phyloP scores from a whole-genome alignment of 2,329 filamentous ascomycete species.

The Penicillium sp. region DNA sequence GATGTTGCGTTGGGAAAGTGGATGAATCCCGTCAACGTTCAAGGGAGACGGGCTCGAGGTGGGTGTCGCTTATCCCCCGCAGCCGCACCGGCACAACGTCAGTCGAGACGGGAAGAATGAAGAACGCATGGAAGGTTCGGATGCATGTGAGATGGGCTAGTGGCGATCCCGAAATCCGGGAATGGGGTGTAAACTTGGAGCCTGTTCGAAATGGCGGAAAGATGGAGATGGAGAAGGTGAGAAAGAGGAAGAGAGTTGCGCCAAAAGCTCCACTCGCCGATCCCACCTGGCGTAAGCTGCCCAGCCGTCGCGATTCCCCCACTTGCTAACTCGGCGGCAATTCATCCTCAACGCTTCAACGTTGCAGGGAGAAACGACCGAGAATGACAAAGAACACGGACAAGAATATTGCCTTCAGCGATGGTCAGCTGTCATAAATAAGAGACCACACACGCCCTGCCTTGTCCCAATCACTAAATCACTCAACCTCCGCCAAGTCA shows the following conservation, averaged over 20 bases:
- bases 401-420: not conserved
- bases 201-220: not conserved
- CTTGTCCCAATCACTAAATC: not conserved
- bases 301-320: constrained; percentile 26
- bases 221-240: not conserved
- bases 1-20: not conserved
- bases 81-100: not conserved
- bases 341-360: not conserved
- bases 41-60: not conserved
- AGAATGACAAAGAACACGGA: not conserved
- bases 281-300: not conserved
- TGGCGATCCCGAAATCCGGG: not conserved
- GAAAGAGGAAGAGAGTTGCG: not conserved
- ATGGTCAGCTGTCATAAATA: not conserved
- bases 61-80: not conserved
- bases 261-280: not conserved
- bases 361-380: not conserved
- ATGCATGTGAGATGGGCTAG: not conserved
- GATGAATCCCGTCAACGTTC: constrained; percentile 3
- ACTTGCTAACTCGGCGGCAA: not conserved
- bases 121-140: not conserved
- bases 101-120: not conserved
- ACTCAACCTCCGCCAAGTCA: not conserved
- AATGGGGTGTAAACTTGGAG: not conserved
- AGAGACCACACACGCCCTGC: not conserved